Evolutionary conservation across 768 basidiomycete species (phyloP).

Genomic region (Phylloporus arenicola): DNA sequence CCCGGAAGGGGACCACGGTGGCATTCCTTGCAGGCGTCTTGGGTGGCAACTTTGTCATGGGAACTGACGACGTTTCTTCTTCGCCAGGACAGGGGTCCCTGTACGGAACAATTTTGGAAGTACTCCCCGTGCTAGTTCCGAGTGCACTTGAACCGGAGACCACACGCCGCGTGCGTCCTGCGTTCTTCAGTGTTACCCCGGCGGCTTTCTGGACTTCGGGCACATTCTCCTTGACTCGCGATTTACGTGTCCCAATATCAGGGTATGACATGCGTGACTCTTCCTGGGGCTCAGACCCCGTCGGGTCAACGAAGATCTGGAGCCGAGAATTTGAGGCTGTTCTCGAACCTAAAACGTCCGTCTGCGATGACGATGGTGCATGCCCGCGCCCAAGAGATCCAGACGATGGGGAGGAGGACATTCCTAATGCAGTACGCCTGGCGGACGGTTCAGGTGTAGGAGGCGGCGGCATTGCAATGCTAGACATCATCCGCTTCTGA

Average conservation of each 20-base stretch:
- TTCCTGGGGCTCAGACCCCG: constrained; percentile 44
- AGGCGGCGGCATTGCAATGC: constrained; percentile 34
- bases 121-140: constrained; percentile 19
- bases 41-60: constrained; percentile 25
- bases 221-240: constrained; percentile 74
- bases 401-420: constrained; percentile 36
- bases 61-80: constrained; percentile 30
- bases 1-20: constrained; percentile 37
- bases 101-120: constrained; percentile 60
- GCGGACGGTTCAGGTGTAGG: constrained; percentile 32
- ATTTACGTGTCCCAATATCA: constrained; percentile 73
- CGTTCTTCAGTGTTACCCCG: constrained; percentile 62
- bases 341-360: constrained; percentile 30
- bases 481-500: constrained; percentile 83
- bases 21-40: constrained; percentile 34
- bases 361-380: constrained; percentile 15
- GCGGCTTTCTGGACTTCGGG: constrained; percentile 63
- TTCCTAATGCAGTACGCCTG: constrained; percentile 43
- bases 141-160: constrained; percentile 32
- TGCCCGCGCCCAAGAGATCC: constrained; percentile 13
- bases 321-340: constrained; percentile 52
- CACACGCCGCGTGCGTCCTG: constrained; percentile 51
- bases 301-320: constrained; percentile 69
- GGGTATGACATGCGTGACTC: constrained; percentile 50
- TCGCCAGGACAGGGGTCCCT: constrained; percentile 54